phyloP scores from a whole-genome alignment of 2,329 filamentous ascomycete genomes.

The Aureobasidium pullulans region DNA sequence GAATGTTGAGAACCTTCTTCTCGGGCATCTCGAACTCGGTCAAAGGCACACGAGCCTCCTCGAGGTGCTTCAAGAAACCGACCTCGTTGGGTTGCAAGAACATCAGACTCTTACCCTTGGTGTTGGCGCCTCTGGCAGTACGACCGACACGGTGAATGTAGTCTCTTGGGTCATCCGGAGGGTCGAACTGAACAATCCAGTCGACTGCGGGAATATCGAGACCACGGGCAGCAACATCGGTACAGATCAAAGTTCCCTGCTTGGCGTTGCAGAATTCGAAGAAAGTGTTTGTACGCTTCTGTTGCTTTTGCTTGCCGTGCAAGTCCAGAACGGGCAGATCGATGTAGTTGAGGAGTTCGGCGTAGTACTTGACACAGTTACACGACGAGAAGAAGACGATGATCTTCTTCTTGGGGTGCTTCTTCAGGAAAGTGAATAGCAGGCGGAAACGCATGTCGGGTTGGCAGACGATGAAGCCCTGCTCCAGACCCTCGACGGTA shows the following conservation, averaged over 20 bases:
- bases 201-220: constrained; percentile 94
- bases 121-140: constrained; percentile 76
- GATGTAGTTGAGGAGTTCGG: constrained; percentile 94
- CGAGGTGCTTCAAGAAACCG: constrained; percentile 84
- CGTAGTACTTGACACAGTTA: constrained; percentile 91
- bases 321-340: constrained; percentile 82
- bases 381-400: constrained; percentile 84
- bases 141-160: constrained; percentile 96
- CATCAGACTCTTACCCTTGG: constrained; percentile 81
- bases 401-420: constrained; percentile 90
- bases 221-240: constrained; percentile 89
- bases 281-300: constrained; percentile 97
- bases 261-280: constrained; percentile 90
- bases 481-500: constrained; percentile 88
- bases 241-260: constrained; percentile 85
- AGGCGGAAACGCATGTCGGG: constrained; percentile 89
- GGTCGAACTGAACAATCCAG: constrained; percentile 95
- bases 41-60: constrained; percentile 83
- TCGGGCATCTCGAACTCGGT: constrained; percentile 93
- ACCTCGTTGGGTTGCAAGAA: constrained; percentile 90
- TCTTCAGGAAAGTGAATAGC: constrained; percentile 89
- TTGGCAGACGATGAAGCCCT: constrained; percentile 91
- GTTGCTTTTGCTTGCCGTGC: constrained; percentile 95
- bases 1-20: constrained; percentile 84
- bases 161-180: constrained; percentile 51